Conservation (phyloP, 495 filamentous ascomycete species). For the Parmelia sp. region DNA sequence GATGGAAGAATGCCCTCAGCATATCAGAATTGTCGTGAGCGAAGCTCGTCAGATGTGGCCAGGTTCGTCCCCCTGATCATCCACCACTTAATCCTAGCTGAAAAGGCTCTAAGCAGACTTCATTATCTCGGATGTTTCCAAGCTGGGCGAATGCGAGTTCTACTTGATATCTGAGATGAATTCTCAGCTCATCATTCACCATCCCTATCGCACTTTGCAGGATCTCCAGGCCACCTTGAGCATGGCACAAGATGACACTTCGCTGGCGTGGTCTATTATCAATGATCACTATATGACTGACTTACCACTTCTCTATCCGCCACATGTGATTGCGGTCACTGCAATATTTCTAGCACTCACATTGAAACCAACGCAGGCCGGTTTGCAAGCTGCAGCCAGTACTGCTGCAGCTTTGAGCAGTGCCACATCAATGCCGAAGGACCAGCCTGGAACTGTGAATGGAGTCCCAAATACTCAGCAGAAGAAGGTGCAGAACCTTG, state of each 20-base stretch:
- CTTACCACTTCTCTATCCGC: slow-evolving; percentile 77
- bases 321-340: slow-evolving; percentile 84
- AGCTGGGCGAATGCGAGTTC: slow-evolving; percentile 95
- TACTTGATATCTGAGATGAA: slow-evolving; percentile 90
- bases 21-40: slow-evolving; percentile 79
- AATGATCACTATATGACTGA: slow-evolving; percentile 97
- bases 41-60: slow-evolving; percentile 88
- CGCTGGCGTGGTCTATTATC: slow-evolving; percentile 77
- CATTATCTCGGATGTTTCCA: slow-evolving; percentile 72
- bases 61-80: slow-evolving; percentile 39
- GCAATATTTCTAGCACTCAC: slow-evolving; percentile 83
- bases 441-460: slow-evolving; percentile 9
- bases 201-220: slow-evolving; percentile 87
- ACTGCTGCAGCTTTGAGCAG: slow-evolving; percentile 36
- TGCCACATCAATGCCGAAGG: slow-evolving; percentile 26
- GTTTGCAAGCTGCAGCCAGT: slow-evolving; percentile 34
- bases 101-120: slow-evolving; percentile 50
- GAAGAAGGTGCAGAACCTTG: slow-evolving; percentile 64
- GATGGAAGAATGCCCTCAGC: slow-evolving; percentile 96
- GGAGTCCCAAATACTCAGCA: slow-evolving; percentile 32
- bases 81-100: neutral
- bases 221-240: slow-evolving; percentile 59
- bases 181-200: slow-evolving; percentile 89
- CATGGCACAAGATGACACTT: slow-evolving; percentile 69
- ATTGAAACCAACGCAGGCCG: slow-evolving; percentile 52